Evolutionary conservation across 306 rosid species (phyloP), one percentile per base, ranked within the genome.

Genomic region (Glycine soja): DNA sequence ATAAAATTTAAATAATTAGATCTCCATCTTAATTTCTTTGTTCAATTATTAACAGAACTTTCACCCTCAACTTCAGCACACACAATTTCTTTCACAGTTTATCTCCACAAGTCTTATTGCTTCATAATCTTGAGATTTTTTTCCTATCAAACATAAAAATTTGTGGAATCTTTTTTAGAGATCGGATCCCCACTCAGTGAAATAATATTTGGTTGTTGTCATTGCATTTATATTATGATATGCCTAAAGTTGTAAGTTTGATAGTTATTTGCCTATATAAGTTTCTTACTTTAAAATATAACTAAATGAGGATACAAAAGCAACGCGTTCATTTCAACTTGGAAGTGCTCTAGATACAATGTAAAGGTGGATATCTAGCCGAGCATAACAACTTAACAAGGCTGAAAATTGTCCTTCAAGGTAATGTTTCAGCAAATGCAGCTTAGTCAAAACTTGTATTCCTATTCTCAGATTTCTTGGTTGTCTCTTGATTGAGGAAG

Each of bases 1-100:
- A 84, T 79, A 48, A 79, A 65, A 67, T 66, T 64, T 65, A 3
- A 83, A 73, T 65, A 38, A 47, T 47, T n/a, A 19, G 42, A 74
- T 78, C 61, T 78, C 63, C 46, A 40, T 72, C 42, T 70, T 24
- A 53, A 51, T 45, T 50, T 59, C 36, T 50, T 50, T 53, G 79
- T 64, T 78, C 48, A 53, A 70, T 72, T 72, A 19, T 12, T 78
- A 53, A 66, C 71, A 6, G 2, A 51, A 32, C 24, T 53, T 77
- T 24, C 62, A 45, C 52, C 65, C 82, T 46, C 48, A 51, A 34
- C 30, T 53, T 63, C n/a, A 83, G 47, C 75, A 5, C 45, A 5
- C 45, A 30, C 74, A 56, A 42, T 42, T 6, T 46, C 51, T 3
- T 59, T 15, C 7, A 14, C 8, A 1, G 53, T 34, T 34, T 11